Evolutionary conservation across 371 early-diverging fungal species (phyloP), one percentile per base, ranked within the genome.

Genomic region (Polyrhizophydium stewartii): DNA sequence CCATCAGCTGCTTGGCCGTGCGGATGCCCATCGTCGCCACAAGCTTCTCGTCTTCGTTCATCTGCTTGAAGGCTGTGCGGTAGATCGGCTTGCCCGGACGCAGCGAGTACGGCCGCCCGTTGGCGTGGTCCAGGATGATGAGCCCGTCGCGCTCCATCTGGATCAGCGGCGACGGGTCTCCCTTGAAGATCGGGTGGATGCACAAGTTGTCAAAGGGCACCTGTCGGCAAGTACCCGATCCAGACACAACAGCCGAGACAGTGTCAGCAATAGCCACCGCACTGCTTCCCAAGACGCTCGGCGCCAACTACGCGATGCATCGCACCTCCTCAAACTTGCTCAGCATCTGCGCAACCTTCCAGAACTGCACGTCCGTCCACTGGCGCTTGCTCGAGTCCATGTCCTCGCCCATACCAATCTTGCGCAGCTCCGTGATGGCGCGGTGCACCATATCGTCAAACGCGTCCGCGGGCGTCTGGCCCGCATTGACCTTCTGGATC

Each of bases 141-240:
- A 95, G 74, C 58, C 92, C 92, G 19, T 92, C 89, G 43, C 89
- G 81, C 65, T 94, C 94, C 88, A 96, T 88, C 1, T 85, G 89
- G 63, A 83, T 78, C 21, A 94, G 71, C 1, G 93, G 81, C 2
- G 68, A 75, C 38, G 92, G 92, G 33, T 86, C 84, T 17, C 91
- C 89, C 37, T 85, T 86, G 74, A 95, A 96, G 46, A 89, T 70
- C 19, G 89, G 73, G 33, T 86, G 83, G 73, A 83, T 87, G 66
- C 86, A 85, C 56, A 93, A 69, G 47, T 85, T 86, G 75, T 94
- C 92, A 66, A 88, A 94, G 47, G 73, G 62, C 13, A 73, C 52
- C 66, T 65, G 38, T 19, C 1, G 55, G 17, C 16, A 32, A n/a
- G 25, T 10, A 58, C 41, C 19, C 7, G 27, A 16, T 46, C 9